Conservation (phyloP, 371 early-diverging fungal genomes). For the Mucor circinelloides region DNA sequence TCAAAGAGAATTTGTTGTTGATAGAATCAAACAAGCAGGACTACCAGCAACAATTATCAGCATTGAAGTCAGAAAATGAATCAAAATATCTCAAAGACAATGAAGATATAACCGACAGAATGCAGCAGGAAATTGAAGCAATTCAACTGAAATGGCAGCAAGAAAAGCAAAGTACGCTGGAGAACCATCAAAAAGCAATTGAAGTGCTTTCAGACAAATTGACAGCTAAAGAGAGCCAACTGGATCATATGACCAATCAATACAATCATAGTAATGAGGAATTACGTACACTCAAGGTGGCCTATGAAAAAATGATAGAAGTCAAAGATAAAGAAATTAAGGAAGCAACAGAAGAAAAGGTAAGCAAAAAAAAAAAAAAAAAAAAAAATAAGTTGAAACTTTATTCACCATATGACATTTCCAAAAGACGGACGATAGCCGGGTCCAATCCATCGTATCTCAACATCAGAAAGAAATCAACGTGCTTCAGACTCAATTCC, state of each 20-base stretch:
- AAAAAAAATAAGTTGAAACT: background rate
- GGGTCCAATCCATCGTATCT: slow-evolving; percentile 36
- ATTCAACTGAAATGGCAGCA: slow-evolving; percentile 22
- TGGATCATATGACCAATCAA: slow-evolving; percentile 11
- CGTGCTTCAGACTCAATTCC: slow-evolving; percentile 44
- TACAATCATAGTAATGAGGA: slow-evolving; percentile 11
- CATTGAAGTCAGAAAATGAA: slow-evolving; percentile 14
- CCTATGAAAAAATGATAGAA: slow-evolving; percentile 43
- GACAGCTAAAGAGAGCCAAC: slow-evolving; percentile 9
- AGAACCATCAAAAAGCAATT: slow-evolving; percentile 10
- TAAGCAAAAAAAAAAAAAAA: background rate
- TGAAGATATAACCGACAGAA: slow-evolving; percentile 30
- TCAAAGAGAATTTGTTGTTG: slow-evolving; percentile 4
- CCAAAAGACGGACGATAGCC: slow-evolving; percentile 17
- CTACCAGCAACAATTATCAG: background rate
- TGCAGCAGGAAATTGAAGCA: slow-evolving; percentile 41
- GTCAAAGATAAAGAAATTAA: slow-evolving; percentile 47
- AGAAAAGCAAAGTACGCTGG: slow-evolving; percentile 15
- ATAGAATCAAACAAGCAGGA: slow-evolving; percentile 13
- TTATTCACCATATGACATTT: background rate
- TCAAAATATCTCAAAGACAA: slow-evolving; percentile 29
- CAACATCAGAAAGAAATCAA: slow-evolving; percentile 52
- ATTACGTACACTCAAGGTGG: slow-evolving; percentile 24
- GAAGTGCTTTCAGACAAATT: slow-evolving; percentile 13
- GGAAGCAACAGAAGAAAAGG: slow-evolving; percentile 37